Evolutionary conservation across 495 filamentous ascomycete species (phyloP).

Genomic region (Cercophora newfieldiana): DNA sequence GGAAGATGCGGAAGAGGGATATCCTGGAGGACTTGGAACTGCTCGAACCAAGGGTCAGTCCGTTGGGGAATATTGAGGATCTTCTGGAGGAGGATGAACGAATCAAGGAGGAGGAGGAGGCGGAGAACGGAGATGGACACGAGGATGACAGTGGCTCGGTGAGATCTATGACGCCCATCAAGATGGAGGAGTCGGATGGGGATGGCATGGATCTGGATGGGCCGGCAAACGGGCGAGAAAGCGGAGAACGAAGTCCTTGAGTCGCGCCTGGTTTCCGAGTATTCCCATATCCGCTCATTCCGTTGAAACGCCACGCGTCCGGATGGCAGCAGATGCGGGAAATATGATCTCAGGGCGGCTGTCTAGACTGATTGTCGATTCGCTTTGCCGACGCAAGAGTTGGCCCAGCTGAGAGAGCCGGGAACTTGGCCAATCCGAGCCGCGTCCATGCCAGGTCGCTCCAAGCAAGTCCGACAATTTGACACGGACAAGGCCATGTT

Average conservation of each 20-base stretch:
- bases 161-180: constrained; percentile 1
- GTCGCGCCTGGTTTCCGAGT: background rate
- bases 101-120: constrained; percentile 29
- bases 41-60: constrained; percentile 82
- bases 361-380: too few species aligned
- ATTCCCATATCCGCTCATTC: too few species aligned
- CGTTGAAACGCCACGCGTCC: too few species aligned
- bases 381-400: too few species aligned
- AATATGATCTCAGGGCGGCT: too few species aligned
- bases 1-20: constrained; percentile 82
- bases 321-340: too few species aligned
- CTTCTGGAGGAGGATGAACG: constrained; percentile 65
- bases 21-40: constrained; percentile 87
- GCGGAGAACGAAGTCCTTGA: background rate
- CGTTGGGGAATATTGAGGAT: constrained; percentile 82
- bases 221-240: background rate
- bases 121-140: constrained; percentile 34
- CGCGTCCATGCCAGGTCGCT: too few species aligned
- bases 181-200: background rate
- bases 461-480: too few species aligned
- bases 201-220: constrained; percentile 2
- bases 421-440: too few species aligned
- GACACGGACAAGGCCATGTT: too few species aligned
- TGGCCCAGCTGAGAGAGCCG: too few species aligned
- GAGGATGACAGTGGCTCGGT: background rate